phyloP scores from a whole-genome alignment of 306 rosid species.

The Gastrolobium villosum region DNA sequence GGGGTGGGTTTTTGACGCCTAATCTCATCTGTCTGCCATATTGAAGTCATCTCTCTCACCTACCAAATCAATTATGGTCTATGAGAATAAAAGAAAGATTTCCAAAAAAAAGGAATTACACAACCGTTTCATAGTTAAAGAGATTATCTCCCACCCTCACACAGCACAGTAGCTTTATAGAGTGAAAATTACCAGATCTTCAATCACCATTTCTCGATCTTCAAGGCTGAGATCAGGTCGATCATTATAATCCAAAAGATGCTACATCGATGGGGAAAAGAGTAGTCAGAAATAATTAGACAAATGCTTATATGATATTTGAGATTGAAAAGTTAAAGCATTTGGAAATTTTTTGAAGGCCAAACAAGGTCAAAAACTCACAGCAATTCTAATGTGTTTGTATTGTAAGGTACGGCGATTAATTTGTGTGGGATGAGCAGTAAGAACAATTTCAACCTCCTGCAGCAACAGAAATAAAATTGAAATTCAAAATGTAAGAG shows the following conservation, averaged over 20 bases:
- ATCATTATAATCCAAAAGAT: conserved; percentile 84
- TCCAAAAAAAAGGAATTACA: conserved; percentile 34
- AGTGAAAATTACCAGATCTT: conserved; percentile 82
- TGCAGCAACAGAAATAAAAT: conserved; percentile 49
- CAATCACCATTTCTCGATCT: conserved; percentile 90
- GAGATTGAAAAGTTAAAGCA: conserved; percentile 30
- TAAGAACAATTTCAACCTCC: conserved; percentile 97
- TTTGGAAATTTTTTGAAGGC: neutral
- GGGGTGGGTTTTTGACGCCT: conserved; percentile 95
- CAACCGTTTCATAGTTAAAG: conserved; percentile 24
- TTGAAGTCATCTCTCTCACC: conserved; percentile 96
- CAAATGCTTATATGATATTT: conserved; percentile 32
- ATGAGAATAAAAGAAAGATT: conserved; percentile 35
- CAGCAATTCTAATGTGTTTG: conserved; percentile 86
- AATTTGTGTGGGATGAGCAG: conserved; percentile 98
- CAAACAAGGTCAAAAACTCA: conserved; percentile 55
- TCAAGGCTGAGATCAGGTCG: conserved; percentile 85
- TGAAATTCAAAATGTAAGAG: conserved; percentile 33
- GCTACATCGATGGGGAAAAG: conserved; percentile 57
- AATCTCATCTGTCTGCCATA: conserved; percentile 98
- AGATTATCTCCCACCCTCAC: conserved; percentile 36
- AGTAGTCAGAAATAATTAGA: conserved; percentile 40
- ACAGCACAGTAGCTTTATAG: conserved; percentile 36
- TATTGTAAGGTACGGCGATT: conserved; percentile 93
- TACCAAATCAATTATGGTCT: conserved; percentile 50